phyloP scores from a whole-genome alignment of 441 rosid genomes.

The Pelargonium myrrhifolium region DNA sequence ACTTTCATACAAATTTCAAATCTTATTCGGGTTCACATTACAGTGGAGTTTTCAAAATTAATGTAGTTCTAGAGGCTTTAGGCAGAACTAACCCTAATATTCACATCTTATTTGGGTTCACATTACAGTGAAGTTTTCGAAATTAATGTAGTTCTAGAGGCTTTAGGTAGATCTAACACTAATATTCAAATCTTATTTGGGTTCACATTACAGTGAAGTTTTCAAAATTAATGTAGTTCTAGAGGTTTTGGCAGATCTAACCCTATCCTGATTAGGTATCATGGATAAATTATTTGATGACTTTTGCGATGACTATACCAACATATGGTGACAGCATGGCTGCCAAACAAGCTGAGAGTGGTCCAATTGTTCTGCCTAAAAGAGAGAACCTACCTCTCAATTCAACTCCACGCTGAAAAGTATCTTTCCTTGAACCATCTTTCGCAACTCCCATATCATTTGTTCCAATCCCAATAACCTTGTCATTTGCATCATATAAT shows the following conservation, averaged over 20 bases:
- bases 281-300: neutral
- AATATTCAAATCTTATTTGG: neutral
- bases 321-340: neutral
- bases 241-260: neutral
- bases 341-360: neutral
- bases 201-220: neutral
- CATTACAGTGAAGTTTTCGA: neutral
- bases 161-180: neutral
- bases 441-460: conserved; percentile 95
- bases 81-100: neutral
- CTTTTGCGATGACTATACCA: neutral
- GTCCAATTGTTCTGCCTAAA: neutral
- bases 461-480: conserved; percentile 76
- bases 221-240: neutral
- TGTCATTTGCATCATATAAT: conserved; percentile 50
- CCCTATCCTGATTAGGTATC: neutral
- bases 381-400: conserved; percentile 44
- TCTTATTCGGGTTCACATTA: neutral
- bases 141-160: neutral
- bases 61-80: neutral
- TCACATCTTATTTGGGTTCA: neutral
- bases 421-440: conserved; percentile 82
- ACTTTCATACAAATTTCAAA: neutral
- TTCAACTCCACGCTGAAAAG: conserved; percentile 74
- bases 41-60: neutral